phyloP scores from a whole-genome alignment of 371 early-diverging fungal species.

The Chytridiales sp. region DNA sequence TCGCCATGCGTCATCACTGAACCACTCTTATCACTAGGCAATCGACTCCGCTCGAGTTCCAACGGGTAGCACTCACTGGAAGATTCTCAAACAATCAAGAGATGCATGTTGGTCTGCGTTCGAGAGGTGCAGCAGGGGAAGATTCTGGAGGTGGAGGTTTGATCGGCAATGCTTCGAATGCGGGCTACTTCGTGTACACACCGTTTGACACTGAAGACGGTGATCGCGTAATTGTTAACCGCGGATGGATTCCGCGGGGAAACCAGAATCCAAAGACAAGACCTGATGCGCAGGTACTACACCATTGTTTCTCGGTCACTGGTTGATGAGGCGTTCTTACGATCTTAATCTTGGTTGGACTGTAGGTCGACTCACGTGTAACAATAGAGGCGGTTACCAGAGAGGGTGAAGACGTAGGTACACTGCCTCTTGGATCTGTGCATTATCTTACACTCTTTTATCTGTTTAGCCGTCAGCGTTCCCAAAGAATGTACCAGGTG shows the following conservation, averaged over 20 bases:
- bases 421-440: neutral
- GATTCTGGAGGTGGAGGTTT: constrained; percentile 26
- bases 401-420: constrained; percentile 59
- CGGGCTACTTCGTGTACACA: constrained; percentile 79
- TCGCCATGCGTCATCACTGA: neutral
- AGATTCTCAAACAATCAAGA: constrained; percentile 16
- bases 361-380: constrained; percentile 46
- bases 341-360: neutral
- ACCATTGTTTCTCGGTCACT: neutral
- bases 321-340: neutral
- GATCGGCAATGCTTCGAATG: constrained; percentile 6
- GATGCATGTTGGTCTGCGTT: constrained; percentile 51
- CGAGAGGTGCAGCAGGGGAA: constrained; percentile 13
- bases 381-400: constrained; percentile 65
- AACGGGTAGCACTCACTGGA: constrained; percentile 17
- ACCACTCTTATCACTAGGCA: neutral
- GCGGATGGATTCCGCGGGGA: constrained; percentile 85
- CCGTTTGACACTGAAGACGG: constrained; percentile 80
- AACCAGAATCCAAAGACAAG: constrained; percentile 59
- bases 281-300: constrained; percentile 19
- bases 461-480: constrained; percentile 54
- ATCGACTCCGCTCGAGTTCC: constrained; percentile 12
- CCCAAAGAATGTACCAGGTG: constrained; percentile 43
- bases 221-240: constrained; percentile 65
- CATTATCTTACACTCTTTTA: neutral